Conservation (phyloP, 352 stramenopile species). For the Phytophthora boehmeriae region DNA sequence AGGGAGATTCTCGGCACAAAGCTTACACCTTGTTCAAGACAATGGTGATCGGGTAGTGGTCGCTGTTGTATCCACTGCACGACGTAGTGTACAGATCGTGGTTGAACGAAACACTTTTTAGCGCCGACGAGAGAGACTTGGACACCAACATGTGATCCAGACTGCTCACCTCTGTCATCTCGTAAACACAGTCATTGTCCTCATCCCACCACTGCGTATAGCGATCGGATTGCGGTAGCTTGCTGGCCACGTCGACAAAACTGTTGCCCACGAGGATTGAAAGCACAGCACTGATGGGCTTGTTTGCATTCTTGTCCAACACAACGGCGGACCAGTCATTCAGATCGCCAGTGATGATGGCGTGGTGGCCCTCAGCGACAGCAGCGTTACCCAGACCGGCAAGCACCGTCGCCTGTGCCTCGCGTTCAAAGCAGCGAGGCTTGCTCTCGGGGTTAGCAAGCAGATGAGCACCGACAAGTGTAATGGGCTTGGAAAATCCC, state of each 20-base stretch:
- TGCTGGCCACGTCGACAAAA: slow-evolving; percentile 53
- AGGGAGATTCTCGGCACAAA: background rate
- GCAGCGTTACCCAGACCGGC: slow-evolving; percentile 45
- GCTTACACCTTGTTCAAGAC: slow-evolving; percentile 22
- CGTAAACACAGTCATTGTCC: slow-evolving; percentile 68
- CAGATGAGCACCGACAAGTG: slow-evolving; percentile 67
- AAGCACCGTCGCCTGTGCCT: slow-evolving; percentile 66
- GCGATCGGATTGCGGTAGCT: slow-evolving; percentile 43
- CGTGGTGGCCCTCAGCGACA: slow-evolving; percentile 51
- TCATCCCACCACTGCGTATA: slow-evolving; percentile 70
- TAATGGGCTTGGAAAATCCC: slow-evolving; percentile 70
- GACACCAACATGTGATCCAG: slow-evolving; percentile 72
- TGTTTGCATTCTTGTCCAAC: slow-evolving; percentile 67
- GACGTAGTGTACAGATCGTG: slow-evolving; percentile 56
- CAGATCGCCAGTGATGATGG: slow-evolving; percentile 70
- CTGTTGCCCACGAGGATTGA: slow-evolving; percentile 47
- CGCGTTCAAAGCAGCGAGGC: slow-evolving; percentile 59
- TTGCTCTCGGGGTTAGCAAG: slow-evolving; percentile 65
- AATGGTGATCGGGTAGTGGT: slow-evolving; percentile 60
- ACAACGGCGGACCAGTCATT: slow-evolving; percentile 66
- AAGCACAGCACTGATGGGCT: slow-evolving; percentile 60
- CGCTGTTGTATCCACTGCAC: slow-evolving; percentile 62
- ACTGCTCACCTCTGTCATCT: slow-evolving; percentile 51
- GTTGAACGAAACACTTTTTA: slow-evolving; percentile 54
- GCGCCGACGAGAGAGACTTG: slow-evolving; percentile 42